phyloP scores from a whole-genome alignment of 2,329 filamentous ascomycete genomes.

The Colletotrichum simmondsii region DNA sequence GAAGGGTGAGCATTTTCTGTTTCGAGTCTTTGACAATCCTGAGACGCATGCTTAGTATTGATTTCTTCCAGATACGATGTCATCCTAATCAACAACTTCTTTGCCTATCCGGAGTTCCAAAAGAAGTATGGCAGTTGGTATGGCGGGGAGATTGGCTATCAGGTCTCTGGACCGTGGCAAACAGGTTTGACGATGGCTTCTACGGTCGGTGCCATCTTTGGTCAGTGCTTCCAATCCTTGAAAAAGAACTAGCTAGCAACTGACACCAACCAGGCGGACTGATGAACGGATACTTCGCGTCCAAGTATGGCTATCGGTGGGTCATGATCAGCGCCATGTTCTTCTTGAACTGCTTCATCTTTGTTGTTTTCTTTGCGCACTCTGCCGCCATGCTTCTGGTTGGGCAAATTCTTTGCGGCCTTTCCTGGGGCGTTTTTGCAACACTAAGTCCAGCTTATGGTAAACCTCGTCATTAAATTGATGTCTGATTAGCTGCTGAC shows the following conservation, averaged over 20 bases:
- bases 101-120: slow-evolving; percentile 52
- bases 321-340: slow-evolving; percentile 49
- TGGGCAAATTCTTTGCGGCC: slow-evolving; percentile 58
- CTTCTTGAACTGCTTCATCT: slow-evolving; percentile 53
- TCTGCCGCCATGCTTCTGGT: slow-evolving; percentile 54
- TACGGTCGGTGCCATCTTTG: slow-evolving; percentile 47
- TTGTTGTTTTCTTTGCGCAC: slow-evolving; percentile 60
- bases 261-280: slow-evolving; percentile 41
- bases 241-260: background rate
- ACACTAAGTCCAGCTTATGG: slow-evolving; percentile 55
- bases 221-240: slow-evolving; percentile 39
- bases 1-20: slow-evolving; percentile 53
- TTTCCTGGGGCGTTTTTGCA: slow-evolving; percentile 57
- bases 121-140: slow-evolving; percentile 52
- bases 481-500: slow-evolving; percentile 51
- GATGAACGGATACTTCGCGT: slow-evolving; percentile 53
- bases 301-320: slow-evolving; percentile 54
- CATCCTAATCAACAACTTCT: slow-evolving; percentile 54
- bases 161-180: slow-evolving; percentile 64
- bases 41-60: too few relatives aligned
- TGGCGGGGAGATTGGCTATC: slow-evolving; percentile 48
- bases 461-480: background rate
- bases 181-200: slow-evolving; percentile 58
- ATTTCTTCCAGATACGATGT: slow-evolving; percentile 7
- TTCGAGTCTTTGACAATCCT: too few relatives aligned